Percentiles rank a stretch among this genome's conserved stretches.
These are phyloP conservation scores for Komagataella mondaviorum DNA, from an alignment of 805 yeast species.

Conservation along the genomic window DNA sequence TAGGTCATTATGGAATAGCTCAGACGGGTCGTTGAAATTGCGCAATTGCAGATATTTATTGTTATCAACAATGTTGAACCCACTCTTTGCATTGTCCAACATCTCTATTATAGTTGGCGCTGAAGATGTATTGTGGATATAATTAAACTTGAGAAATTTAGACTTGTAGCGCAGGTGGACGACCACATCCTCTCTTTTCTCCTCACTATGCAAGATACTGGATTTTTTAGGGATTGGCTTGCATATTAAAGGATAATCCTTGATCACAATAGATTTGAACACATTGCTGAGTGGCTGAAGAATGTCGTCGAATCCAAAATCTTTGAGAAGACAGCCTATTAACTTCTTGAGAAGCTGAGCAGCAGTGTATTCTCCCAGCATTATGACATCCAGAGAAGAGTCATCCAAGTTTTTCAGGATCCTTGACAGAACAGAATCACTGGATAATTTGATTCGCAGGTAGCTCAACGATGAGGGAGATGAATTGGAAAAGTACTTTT, in stretches of 20 bases:
- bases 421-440: conserved; percentile 24
- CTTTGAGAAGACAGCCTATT: conserved; percentile 61
- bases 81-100: conserved; percentile 61
- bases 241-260: conserved; percentile 55
- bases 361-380: conserved; percentile 36
- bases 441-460: conserved; percentile 22
- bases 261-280: conserved; percentile 42
- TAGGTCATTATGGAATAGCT: not conserved
- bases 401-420: conserved; percentile 33
- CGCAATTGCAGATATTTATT: not conserved
- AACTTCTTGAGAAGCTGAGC: conserved; percentile 40
- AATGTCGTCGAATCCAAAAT: conserved; percentile 69
- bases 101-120: conserved; percentile 74
- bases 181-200: conserved; percentile 9
- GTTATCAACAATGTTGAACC: conserved; percentile 40
- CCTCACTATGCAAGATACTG: conserved; percentile 14
- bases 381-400: conserved; percentile 18
- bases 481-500: conserved; percentile 42
- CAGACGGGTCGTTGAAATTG: not conserved
- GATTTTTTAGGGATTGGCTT: conserved; percentile 10
- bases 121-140: conserved; percentile 48
- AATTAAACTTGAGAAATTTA: conserved; percentile 49
- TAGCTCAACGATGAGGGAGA: conserved; percentile 42
- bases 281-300: conserved; percentile 55
- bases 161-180: conserved; percentile 38